phyloP scores from a whole-genome alignment of 257 asterid genomes.

The Cynanchum wilfordii region DNA sequence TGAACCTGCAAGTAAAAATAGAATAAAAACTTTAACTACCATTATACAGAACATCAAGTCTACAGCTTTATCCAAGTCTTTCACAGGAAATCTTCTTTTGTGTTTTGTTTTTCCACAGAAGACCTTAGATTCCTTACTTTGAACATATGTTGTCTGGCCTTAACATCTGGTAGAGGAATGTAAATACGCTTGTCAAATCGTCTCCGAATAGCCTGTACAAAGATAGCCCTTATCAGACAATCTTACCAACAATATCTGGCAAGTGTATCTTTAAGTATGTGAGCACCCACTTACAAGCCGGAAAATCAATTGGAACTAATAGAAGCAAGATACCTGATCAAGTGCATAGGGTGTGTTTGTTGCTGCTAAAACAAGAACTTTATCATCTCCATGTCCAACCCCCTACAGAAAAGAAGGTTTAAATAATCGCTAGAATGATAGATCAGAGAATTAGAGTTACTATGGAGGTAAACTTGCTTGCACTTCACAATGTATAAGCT shows the following conservation, averaged over 20 bases:
- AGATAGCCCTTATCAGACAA: background rate
- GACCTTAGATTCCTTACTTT: constrained; percentile 42
- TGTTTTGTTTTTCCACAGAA: background rate
- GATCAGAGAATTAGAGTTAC: background rate
- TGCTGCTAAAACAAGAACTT: constrained; percentile 98
- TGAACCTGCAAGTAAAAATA: constrained; percentile 36
- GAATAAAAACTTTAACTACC: background rate
- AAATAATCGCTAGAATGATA: background rate
- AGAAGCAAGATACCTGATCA: constrained; percentile 67
- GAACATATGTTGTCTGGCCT: constrained; percentile 98
- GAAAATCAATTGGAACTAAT: background rate
- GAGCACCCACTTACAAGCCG: background rate
- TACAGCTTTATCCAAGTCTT: background rate
- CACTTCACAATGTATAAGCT: background rate
- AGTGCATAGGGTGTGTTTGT: constrained; percentile 97
- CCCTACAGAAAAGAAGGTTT: constrained; percentile 46
- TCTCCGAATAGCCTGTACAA: constrained; percentile 75
- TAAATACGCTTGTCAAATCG: constrained; percentile 92
- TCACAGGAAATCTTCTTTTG: background rate
- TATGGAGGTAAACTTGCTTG: background rate
- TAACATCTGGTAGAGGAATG: constrained; percentile 89
- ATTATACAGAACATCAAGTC: background rate
- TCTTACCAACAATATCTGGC: background rate
- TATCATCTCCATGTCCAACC: constrained; percentile 94
- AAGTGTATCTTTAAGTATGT: background rate